Evolutionary conservation across 768 basidiomycete species (phyloP).

Genomic region (Boletus tomentosulus): DNA sequence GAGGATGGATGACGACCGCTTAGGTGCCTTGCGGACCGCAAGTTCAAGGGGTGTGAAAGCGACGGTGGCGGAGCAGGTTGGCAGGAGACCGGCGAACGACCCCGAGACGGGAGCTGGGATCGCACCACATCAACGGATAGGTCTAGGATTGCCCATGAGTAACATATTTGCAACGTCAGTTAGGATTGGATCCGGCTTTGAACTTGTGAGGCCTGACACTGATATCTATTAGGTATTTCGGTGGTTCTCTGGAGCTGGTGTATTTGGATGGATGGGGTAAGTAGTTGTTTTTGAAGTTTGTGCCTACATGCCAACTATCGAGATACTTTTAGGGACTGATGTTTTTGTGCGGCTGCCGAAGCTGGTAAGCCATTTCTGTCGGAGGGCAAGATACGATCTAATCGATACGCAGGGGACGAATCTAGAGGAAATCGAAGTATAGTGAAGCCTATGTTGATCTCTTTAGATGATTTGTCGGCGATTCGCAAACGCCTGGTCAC

Average conservation of each 20-base stretch:
- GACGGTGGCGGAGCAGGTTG: constrained; percentile 78
- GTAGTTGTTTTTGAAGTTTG: constrained; percentile 18
- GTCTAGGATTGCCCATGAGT: constrained; percentile 85
- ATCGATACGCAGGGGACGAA: constrained; percentile 63
- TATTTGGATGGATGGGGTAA: constrained; percentile 82
- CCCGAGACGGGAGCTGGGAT: constrained; percentile 44
- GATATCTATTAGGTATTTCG: constrained; percentile 59
- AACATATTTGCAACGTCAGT: constrained; percentile 79
- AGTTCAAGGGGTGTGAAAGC: constrained; percentile 64
- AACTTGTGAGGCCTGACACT: neutral
- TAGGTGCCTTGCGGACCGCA: constrained; percentile 64
- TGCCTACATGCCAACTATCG: neutral
- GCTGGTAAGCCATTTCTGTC: constrained; percentile 47
- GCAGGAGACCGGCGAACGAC: constrained; percentile 38
- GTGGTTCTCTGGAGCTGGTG: constrained; percentile 73
- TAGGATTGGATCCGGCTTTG: neutral
- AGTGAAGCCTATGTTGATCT: constrained; percentile 3
- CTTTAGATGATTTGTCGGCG: neutral
- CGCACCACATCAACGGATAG: constrained; percentile 60
- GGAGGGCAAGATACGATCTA: neutral
- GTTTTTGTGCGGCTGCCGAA: constrained; percentile 79
- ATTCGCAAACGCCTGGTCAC: neutral
- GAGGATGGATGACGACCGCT: constrained; percentile 59
- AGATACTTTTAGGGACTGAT: constrained; percentile 59
- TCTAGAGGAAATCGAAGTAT: constrained; percentile 80